phyloP scores from a whole-genome alignment of 371 early-diverging fungal genomes.

The Rhizopus delemar region DNA sequence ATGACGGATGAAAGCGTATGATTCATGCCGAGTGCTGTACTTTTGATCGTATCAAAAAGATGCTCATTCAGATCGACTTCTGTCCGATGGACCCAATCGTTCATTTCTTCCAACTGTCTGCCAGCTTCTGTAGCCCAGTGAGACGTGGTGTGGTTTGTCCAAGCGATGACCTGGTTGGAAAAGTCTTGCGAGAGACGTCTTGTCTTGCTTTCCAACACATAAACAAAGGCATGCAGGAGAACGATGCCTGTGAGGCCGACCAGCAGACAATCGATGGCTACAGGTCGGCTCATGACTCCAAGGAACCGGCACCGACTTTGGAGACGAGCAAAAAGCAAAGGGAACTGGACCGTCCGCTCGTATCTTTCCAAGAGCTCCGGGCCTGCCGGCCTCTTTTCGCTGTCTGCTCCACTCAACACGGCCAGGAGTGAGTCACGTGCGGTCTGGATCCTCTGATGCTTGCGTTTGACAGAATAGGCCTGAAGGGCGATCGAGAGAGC shows the following conservation, averaged over 20 bases:
- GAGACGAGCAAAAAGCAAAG: background rate
- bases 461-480: no score
- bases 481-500: no score
- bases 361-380: background rate
- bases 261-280: slow-evolving; percentile 29
- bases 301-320: slow-evolving; percentile 11
- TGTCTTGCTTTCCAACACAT: slow-evolving; percentile 1
- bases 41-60: slow-evolving; percentile 26
- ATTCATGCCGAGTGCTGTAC: slow-evolving; percentile 31
- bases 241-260: slow-evolving; percentile 29
- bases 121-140: slow-evolving; percentile 5
- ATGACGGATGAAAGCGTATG: slow-evolving; percentile 27
- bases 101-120: slow-evolving; percentile 15
- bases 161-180: background rate
- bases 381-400: no score
- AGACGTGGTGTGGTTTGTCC: slow-evolving; percentile 8
- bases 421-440: no score
- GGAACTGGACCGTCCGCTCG: no score
- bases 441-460: no score
- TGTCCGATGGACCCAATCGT: slow-evolving; percentile 30
- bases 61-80: slow-evolving; percentile 32
- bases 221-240: background rate
- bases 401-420: no score
- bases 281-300: slow-evolving; percentile 31
- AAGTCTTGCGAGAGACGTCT: slow-evolving; percentile 1